Base-by-base conservation (phyloP, 306 rosid species). In the Quercus rubra region DNA sequence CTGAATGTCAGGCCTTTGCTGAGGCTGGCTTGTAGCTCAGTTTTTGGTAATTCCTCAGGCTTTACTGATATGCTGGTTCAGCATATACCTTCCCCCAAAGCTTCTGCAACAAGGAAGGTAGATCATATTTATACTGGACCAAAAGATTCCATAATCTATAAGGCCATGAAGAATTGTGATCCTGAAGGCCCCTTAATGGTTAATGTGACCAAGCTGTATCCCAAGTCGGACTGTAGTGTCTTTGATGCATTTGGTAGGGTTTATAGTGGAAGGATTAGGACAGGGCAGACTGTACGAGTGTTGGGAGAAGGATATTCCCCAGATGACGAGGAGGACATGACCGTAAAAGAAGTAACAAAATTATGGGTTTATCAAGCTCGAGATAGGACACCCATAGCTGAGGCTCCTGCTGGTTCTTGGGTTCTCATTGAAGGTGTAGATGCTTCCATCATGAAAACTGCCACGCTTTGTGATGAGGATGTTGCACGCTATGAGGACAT, bases 301-400 rank as follows among this genome's bases (percentile, higher is more conserved):
- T 74, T 95, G 31, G 99, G 99, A 87, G 99, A 95, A 87, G 99
- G 99, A 55, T 95, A 95, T 89, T 93, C 98, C 4, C 99, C 99
- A 0, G 99, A 95, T 68, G 99, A 95, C 21, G 98, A 93, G 86
- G 99, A 95, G 83, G 99, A 95, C 79, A 93, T 95, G 98, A 88
- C 98, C 6, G 90, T 93, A 59, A 93, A 95, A 82, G 99, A 95
- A 85, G 99, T 95, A 20, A 95, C 98, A 3, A 93, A 95, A 77
- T 81, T 95, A 81, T 95, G 99, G 99, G 90, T 95, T 61, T 93
- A 95, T 84, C 98, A 95, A 88, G 99, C 94, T 78, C 92, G 99
- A 5, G 99, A 95, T 55, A 90, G 99, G 87, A 87, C 92, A 81
- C 97, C 98, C 52, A 85, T 95, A 78, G 90, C 97, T 0, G 99